Evolutionary conservation across 208 protist genomes (phyloP).

Genomic region (Angomonas ambiguus): DNA sequence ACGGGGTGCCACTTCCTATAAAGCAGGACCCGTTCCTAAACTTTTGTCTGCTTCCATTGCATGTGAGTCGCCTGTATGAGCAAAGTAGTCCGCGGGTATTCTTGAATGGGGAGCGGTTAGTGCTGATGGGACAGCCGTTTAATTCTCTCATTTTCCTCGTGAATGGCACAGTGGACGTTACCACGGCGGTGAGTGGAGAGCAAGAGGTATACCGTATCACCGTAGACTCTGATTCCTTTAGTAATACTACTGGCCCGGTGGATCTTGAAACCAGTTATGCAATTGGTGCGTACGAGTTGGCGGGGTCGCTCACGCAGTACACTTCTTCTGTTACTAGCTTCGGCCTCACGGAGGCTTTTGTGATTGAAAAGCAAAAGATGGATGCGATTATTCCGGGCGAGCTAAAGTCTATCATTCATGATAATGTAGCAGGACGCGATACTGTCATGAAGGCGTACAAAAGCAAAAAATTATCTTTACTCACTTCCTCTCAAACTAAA

Average conservation of each 20-base stretch:
- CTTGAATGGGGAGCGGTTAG: conserved; percentile 71
- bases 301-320: conserved; percentile 53
- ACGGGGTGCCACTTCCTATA: conserved; percentile 25
- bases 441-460: conserved; percentile 49
- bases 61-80: conserved; percentile 57
- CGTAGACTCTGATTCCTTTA: not conserved
- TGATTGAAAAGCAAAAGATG: conserved; percentile 47
- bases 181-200: conserved; percentile 43
- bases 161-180: conserved; percentile 60
- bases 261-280: not conserved
- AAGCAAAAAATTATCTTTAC: conserved; percentile 31
- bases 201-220: conserved; percentile 19
- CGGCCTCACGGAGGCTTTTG: conserved; percentile 67
- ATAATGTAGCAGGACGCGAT: conserved; percentile 39
- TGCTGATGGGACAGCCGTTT: conserved; percentile 61
- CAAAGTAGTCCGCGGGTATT: conserved; percentile 50
- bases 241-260: not conserved
- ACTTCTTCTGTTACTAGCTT: conserved; percentile 68
- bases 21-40: conserved; percentile 65
- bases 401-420: conserved; percentile 38
- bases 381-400: conserved; percentile 44
- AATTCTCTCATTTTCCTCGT: conserved; percentile 58
- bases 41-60: conserved; percentile 47
- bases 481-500: conserved; percentile 29
- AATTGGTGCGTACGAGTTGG: conserved; percentile 79